Evolutionary conservation across 169 alveolate species (phyloP).

Genomic region (Fabrea salina): DNA sequence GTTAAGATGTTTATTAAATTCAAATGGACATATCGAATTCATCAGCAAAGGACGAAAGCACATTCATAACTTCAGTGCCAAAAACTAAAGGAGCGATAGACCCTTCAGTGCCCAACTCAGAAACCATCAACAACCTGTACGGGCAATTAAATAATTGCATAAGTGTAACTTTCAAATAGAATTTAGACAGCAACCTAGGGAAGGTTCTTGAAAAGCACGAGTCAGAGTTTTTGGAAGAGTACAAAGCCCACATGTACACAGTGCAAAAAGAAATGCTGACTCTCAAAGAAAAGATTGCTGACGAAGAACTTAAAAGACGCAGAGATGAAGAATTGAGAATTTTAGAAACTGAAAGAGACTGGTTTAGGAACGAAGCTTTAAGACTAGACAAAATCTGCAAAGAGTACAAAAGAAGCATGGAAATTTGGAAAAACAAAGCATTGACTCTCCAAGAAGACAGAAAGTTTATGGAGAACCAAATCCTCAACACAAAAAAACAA

Average conservation of each 20-base stretch:
- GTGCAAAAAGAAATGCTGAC: constrained; percentile 55
- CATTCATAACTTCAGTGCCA: constrained; percentile 15
- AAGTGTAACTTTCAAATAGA: constrained; percentile 34
- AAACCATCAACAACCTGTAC: constrained; percentile 29
- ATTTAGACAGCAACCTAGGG: constrained; percentile 38
- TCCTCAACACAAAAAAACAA: constrained; percentile 37
- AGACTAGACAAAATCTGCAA: constrained; percentile 59
- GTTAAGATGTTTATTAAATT: not conserved
- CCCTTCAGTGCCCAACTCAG: constrained; percentile 36
- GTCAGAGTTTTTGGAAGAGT: constrained; percentile 51
- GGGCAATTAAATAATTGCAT: constrained; percentile 16
- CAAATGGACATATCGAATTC: too few species aligned
- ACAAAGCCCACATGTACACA: constrained; percentile 51
- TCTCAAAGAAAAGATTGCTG: constrained; percentile 49
- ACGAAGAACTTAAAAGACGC: constrained; percentile 40
- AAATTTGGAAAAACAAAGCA: constrained; percentile 37
- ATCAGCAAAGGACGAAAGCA: constrained; percentile 14
- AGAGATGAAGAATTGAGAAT: constrained; percentile 39
- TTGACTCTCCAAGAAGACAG: constrained; percentile 58
- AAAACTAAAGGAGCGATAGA: not conserved
- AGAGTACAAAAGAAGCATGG: constrained; percentile 38
- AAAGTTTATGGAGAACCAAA: constrained; percentile 46
- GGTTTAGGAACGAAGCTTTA: constrained; percentile 61
- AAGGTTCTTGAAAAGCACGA: constrained; percentile 52
- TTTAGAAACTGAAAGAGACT: constrained; percentile 53